Evolutionary conservation across 805 yeast genomes (phyloP).

Genomic region (Candida germanica): DNA sequence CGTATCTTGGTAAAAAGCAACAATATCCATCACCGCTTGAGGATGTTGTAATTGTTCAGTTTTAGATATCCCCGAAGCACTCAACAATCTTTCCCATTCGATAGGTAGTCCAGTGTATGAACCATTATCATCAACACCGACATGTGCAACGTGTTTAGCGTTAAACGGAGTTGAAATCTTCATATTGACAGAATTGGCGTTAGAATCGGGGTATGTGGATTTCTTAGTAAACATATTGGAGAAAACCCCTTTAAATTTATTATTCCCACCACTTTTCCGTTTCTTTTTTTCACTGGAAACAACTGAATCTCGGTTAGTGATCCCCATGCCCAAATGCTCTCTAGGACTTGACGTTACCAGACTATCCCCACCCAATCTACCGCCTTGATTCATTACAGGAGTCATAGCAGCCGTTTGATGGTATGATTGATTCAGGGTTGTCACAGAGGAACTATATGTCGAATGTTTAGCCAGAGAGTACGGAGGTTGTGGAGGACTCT

Average conservation of each 20-base stretch:
- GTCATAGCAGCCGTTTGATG: slow-evolving; percentile 29
- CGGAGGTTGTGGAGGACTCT: slow-evolving; percentile 11
- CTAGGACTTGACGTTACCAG: slow-evolving; percentile 22
- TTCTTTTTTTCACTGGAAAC: slow-evolving; percentile 20
- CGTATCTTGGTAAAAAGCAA: slow-evolving; percentile 73
- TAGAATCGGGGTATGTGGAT: slow-evolving; percentile 8
- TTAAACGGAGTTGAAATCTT: slow-evolving; percentile 90
- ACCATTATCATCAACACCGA: slow-evolving; percentile 85
- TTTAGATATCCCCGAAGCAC: slow-evolving; percentile 82
- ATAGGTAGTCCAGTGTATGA: slow-evolving; percentile 89
- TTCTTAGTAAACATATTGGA: slow-evolving; percentile 45
- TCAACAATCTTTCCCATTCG: slow-evolving; percentile 83
- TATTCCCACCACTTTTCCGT: slow-evolving; percentile 36
- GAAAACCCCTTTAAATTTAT: slow-evolving; percentile 57
- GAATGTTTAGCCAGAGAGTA: slow-evolving; percentile 17
- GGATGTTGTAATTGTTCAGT: slow-evolving; percentile 90
- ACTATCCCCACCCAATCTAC: slow-evolving; percentile 9
- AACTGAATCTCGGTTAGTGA: slow-evolving; percentile 12
- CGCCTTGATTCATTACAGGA: slow-evolving; percentile 23
- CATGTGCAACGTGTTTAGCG: slow-evolving; percentile 88
- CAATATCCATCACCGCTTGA: slow-evolving; percentile 89
- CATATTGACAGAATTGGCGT: slow-evolving; percentile 27
- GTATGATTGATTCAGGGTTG: slow-evolving; percentile 16
- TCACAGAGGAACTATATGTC: slow-evolving; percentile 9
- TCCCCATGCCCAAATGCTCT: slow-evolving; percentile 21